phyloP scores from a whole-genome alignment of 306 rosid species.

The Dalbergia cochinchinensis region DNA sequence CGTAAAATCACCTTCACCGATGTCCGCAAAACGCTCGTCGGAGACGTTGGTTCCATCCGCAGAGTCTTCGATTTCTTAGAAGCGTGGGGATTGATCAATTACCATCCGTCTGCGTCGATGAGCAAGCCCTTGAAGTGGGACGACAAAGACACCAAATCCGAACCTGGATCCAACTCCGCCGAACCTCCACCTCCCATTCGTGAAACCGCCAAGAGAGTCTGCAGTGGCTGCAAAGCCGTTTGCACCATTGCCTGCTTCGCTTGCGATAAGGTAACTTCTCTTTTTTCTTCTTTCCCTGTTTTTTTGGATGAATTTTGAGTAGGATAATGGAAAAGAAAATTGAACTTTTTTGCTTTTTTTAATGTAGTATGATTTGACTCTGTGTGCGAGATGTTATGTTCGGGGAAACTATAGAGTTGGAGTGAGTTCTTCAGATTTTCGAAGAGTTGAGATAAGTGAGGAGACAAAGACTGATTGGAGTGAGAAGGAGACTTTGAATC shows the following conservation, averaged over 20 bases:
- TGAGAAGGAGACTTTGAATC: slow-evolving; percentile 84
- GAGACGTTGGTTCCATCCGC: slow-evolving; percentile 87
- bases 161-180: slow-evolving; percentile 46
- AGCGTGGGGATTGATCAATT: slow-evolving; percentile 87
- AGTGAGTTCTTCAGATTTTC: slow-evolving; percentile 80
- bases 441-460: slow-evolving; percentile 91
- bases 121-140: slow-evolving; percentile 88
- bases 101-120: slow-evolving; percentile 60
- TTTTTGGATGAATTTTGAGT: neutral
- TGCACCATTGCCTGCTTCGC: slow-evolving; percentile 92
- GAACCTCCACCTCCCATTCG: slow-evolving; percentile 54
- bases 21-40: slow-evolving; percentile 79
- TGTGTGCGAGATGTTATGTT: slow-evolving; percentile 96
- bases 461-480: slow-evolving; percentile 76
- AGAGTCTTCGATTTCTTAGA: slow-evolving; percentile 91
- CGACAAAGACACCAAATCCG: slow-evolving; percentile 70
- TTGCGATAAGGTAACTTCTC: slow-evolving; percentile 77
- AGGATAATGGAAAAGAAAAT: neutral
- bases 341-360: neutral
- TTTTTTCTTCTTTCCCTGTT: neutral
- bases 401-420: slow-evolving; percentile 92
- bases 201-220: slow-evolving; percentile 68
- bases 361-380: slow-evolving; percentile 75
- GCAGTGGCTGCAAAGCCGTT: slow-evolving; percentile 86
- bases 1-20: slow-evolving; percentile 87